Evolutionary conservation across 352 stramenopile species (phyloP).

Genomic region (Pythium sukuiense): DNA sequence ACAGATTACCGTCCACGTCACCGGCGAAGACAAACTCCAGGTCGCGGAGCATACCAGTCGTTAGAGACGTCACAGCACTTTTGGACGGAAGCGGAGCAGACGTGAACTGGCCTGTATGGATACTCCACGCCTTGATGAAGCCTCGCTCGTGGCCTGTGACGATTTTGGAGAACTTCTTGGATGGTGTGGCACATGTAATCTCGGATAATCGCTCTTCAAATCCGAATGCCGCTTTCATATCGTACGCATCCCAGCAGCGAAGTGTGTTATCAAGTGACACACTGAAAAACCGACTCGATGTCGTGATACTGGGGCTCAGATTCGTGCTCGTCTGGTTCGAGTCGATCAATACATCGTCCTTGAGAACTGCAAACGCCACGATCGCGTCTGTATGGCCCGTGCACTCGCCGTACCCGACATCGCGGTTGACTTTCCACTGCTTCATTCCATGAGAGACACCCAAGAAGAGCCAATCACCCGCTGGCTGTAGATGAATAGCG

Average conservation of each 20-base stretch:
- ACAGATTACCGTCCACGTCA: conserved; percentile 47
- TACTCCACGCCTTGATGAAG: conserved; percentile 61
- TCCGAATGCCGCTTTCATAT: conserved; percentile 56
- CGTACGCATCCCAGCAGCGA: conserved; percentile 73
- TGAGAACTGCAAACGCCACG: conserved; percentile 44
- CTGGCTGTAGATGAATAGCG: conserved; percentile 12
- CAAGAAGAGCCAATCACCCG: conserved; percentile 47
- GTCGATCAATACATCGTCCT: conserved; percentile 23
- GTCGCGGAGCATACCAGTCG: conserved; percentile 45
- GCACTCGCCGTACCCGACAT: conserved; percentile 62
- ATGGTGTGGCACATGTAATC: conserved; percentile 56
- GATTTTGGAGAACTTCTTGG: conserved; percentile 51
- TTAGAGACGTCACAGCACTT: conserved; percentile 50
- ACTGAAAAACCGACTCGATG: conserved; percentile 53
- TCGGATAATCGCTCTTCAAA: conserved; percentile 72
- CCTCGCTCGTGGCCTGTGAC: conserved; percentile 64
- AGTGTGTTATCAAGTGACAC: conserved; percentile 71
- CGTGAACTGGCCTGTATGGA: conserved; percentile 54
- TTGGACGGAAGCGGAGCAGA: conserved; percentile 27
- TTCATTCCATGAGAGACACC: conserved; percentile 45
- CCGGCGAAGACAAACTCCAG: conserved; percentile 63
- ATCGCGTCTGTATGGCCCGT: conserved; percentile 50
- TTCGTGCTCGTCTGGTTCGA: neutral
- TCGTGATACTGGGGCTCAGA: conserved; percentile 12
- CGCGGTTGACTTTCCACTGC: conserved; percentile 61